These are phyloP conservation scores for Termitomyces sp. DNA, from an alignment of 768 basidiomycete species.

Conservation along the genomic window DNA sequence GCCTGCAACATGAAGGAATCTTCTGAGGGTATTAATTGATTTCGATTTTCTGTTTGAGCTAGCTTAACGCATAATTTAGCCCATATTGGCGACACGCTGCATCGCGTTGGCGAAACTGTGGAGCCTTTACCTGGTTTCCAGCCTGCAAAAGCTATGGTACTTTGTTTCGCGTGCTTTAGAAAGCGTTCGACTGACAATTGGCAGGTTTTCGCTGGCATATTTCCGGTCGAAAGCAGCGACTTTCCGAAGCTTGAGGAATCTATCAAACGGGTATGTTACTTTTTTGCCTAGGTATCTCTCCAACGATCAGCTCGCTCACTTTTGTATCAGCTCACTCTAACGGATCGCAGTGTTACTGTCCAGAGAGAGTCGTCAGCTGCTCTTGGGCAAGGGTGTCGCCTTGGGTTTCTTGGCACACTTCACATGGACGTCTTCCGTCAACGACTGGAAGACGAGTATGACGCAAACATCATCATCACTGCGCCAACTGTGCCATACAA, in stretches of 20 bases:
- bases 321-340: constrained; percentile 65
- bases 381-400: constrained; percentile 89
- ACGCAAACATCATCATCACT: constrained; percentile 92
- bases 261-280: constrained; percentile 69
- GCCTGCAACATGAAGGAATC: constrained; percentile 99
- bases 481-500: constrained; percentile 96
- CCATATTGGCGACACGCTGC: constrained; percentile 91
- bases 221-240: constrained; percentile 88
- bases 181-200: not conserved
- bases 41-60: not conserved
- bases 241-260: constrained; percentile 96
- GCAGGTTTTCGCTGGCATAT: constrained; percentile 93
- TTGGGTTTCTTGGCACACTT: constrained; percentile 93
- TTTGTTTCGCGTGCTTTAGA: not conserved
- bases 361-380: constrained; percentile 93
- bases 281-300: constrained; percentile 6
- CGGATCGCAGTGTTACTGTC: constrained; percentile 85
- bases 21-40: constrained; percentile 64
- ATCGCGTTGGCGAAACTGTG: constrained; percentile 69
- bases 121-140: constrained; percentile 90
- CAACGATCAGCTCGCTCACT: constrained; percentile 14
- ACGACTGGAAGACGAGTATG: constrained; percentile 94
- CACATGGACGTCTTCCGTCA: constrained; percentile 98
- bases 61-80: constrained; percentile 45
- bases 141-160: constrained; percentile 91